phyloP scores from a whole-genome alignment of 1,139 yeast species.

The Hyphopichia pseudoburtonii region DNA sequence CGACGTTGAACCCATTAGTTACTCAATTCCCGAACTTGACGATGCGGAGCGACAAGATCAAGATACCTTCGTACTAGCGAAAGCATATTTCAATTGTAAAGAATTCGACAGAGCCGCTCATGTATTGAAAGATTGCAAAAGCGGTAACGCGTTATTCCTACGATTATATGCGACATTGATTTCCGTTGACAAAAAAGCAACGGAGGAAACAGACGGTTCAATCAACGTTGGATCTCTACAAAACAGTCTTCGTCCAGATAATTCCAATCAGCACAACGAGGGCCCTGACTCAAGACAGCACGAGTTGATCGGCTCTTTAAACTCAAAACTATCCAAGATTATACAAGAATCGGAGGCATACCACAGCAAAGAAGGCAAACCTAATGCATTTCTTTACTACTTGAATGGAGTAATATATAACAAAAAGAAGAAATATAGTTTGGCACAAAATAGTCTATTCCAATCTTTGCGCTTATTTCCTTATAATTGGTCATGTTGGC shows the following conservation, averaged over 20 bases:
- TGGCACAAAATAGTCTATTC: conserved; percentile 61
- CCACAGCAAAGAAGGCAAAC: conserved; percentile 22
- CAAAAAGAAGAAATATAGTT: conserved; percentile 56
- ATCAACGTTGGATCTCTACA: conserved; percentile 28
- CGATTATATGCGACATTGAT: conserved; percentile 67
- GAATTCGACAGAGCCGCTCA: conserved; percentile 82
- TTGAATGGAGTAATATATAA: conserved; percentile 65
- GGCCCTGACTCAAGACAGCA: conserved; percentile 12
- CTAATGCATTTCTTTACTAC: conserved; percentile 67
- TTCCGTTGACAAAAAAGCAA: conserved; percentile 70
- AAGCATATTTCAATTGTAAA: conserved; percentile 74
- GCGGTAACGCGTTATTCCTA: conserved; percentile 62
- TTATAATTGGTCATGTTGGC: conserved; percentile 94
- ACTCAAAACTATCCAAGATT: conserved; percentile 41
- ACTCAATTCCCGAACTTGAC: conserved; percentile 15
- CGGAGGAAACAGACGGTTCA: conserved; percentile 71
- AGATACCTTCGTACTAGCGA: conserved; percentile 58
- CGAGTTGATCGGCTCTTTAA: conserved; percentile 18
- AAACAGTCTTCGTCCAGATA: conserved; percentile 7
- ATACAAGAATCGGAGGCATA: conserved; percentile 37
- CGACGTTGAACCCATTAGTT: conserved; percentile 11
- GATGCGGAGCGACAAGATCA: conserved; percentile 34
- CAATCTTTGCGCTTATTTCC: conserved; percentile 67
- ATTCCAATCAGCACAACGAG: conserved; percentile 11
- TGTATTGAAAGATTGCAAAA: conserved; percentile 50